A percentile compares a stretch with the other conserved stretches of the same genome.
Conservation (phyloP, 2,329 filamentous ascomycete genomes). For the Tolypocladium tropicale region DNA sequence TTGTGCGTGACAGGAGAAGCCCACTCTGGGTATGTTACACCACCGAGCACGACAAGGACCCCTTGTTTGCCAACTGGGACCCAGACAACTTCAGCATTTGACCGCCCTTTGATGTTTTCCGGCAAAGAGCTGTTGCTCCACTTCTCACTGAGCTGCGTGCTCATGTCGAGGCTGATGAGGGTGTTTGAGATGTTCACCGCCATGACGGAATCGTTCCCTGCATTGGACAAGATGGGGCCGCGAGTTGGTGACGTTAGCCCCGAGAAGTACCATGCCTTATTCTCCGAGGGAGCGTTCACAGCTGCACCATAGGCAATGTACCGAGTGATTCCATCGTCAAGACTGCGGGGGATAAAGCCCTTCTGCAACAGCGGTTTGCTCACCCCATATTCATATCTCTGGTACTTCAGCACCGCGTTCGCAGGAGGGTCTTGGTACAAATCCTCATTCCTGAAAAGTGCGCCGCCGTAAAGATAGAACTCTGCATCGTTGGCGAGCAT, state of each 20-base stretch:
- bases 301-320: constrained; percentile 56
- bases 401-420: constrained; percentile 39
- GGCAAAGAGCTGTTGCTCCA: constrained; percentile 51
- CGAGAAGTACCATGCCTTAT: constrained; percentile 61
- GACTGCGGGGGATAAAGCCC: constrained; percentile 28
- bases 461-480: constrained; percentile 55
- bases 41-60: constrained; percentile 67
- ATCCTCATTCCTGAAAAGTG: constrained; percentile 24
- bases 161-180: constrained; percentile 53
- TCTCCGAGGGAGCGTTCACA: constrained; percentile 57
- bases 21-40: constrained; percentile 54
- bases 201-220: constrained; percentile 21
- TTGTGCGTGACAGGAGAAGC: constrained; percentile 6
- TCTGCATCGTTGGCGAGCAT: constrained; percentile 56
- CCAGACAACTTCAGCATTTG: constrained; percentile 59
- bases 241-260: constrained; percentile 43
- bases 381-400: constrained; percentile 40
- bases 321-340: constrained; percentile 40
- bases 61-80: constrained; percentile 69
- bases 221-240: constrained; percentile 35
- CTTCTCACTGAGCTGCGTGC: constrained; percentile 31
- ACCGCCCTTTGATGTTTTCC: constrained; percentile 37
- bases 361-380: constrained; percentile 29
- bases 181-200: constrained; percentile 40
- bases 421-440: constrained; percentile 26